Conservation (phyloP, 179 eudicot species). For the Pouteria campechiana region DNA sequence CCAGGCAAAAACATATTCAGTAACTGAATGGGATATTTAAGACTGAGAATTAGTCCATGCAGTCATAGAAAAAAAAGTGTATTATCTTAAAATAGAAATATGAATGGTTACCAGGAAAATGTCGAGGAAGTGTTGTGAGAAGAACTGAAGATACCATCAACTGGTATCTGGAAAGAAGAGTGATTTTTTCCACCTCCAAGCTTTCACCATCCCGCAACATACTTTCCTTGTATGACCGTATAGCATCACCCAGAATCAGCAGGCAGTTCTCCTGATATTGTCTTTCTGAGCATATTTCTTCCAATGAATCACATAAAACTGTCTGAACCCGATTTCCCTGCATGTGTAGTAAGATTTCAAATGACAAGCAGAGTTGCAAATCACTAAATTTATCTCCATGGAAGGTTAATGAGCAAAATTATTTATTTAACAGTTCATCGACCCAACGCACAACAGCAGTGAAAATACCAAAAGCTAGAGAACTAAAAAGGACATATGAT, state of each 20-base stretch:
- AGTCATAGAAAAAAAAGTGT: too few species aligned
- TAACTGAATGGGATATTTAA: too few species aligned
- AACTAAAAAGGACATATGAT: too few species aligned
- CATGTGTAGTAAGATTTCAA: slow-evolving; percentile 29
- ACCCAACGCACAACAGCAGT: too few species aligned
- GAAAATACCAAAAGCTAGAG: too few species aligned
- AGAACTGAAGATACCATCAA: slow-evolving; percentile 75
- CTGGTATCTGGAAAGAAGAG: slow-evolving; percentile 62
- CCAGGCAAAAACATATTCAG: too few species aligned
- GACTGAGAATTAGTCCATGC: too few species aligned
- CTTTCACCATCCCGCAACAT: slow-evolving; percentile 14
- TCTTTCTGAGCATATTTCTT: slow-evolving; percentile 62
- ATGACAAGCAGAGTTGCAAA: too few species aligned
- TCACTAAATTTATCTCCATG: too few species aligned
- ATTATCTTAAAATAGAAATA: too few species aligned
- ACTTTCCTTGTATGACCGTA: slow-evolving; percentile 34
- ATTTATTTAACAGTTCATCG: too few species aligned
- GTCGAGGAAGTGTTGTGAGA: slow-evolving; percentile 74
- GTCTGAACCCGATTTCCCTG: slow-evolving; percentile 44
- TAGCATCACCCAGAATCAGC: slow-evolving; percentile 40
- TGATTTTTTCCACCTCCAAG: slow-evolving; percentile 24
- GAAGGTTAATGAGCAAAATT: too few species aligned
- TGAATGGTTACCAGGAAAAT: slow-evolving; percentile 66
- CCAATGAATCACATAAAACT: slow-evolving; percentile 59
- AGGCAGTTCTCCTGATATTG: slow-evolving; percentile 72